Percentiles rank a stretch among this genome's conserved stretches.
Conservation (phyloP, 495 filamentous ascomycete genomes). For the Penicillium psychrofluorescens region DNA sequence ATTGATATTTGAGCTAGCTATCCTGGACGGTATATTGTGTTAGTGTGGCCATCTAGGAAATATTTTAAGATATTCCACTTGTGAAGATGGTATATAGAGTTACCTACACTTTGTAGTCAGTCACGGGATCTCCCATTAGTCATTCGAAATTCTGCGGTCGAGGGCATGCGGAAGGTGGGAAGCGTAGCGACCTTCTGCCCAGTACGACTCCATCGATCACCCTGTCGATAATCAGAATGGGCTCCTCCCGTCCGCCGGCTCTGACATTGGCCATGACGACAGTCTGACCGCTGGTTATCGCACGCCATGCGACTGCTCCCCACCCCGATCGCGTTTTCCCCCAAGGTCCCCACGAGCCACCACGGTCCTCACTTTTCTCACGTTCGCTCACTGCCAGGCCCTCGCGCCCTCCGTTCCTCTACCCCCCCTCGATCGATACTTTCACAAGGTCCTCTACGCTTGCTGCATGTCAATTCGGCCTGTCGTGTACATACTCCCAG, state of each 20-base stretch:
- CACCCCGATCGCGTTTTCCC: slow-evolving; percentile 17
- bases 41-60: no score
- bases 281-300: slow-evolving; percentile 7
- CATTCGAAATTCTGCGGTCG: no score
- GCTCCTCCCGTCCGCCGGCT: neutral
- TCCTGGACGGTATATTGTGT: no score
- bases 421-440: neutral
- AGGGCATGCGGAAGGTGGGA: neutral
- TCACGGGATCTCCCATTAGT: no score
- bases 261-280: neutral
- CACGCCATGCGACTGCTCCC: slow-evolving; percentile 6
- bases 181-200: neutral
- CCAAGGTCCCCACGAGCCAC: slow-evolving; percentile 30
- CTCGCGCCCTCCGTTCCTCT: neutral
- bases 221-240: no score
- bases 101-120: no score
- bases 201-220: no score
- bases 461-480: slow-evolving; percentile 8
- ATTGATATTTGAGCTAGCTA: no score
- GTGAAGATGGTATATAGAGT: no score
- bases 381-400: neutral
- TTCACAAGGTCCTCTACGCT: slow-evolving; percentile 17
- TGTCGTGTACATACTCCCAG: neutral
- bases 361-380: slow-evolving; percentile 24
- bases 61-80: no score